Evolutionary conservation across 352 stramenopile species (phyloP), one percentile per base, ranked within the genome.

Genomic region (Paralagenidium karlingii): DNA sequence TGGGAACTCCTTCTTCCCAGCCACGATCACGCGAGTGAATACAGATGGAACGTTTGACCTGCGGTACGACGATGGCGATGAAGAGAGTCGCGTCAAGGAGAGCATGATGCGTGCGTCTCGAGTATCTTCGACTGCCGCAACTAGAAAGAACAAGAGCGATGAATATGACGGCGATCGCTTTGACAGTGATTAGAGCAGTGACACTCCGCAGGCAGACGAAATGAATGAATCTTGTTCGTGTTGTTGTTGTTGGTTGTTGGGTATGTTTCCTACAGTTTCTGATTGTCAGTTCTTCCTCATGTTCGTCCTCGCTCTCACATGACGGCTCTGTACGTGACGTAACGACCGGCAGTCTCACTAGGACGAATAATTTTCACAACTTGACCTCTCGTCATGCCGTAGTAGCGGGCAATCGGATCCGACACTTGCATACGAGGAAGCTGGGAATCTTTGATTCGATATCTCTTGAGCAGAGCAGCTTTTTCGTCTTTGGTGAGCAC

Each of bases 281-380:
- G 22, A 37, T 37, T 19, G n/a, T 19, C 8, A 19, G 10, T 19
- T 9, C 31, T 9, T 37, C 43, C 31, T 38, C 12, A 18, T 12
- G 44, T n/a, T n/a, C n/a, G n/a, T n/a, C n/a, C n/a, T n/a, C n/a
- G n/a, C n/a, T 44, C 42, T 74, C 96, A 99, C 69, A 98, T 96
- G 61, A 97, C 96, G 52, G 98, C 93, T 38, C 96, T 80, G 74
- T 99, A 99, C 4, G 96, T 99, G 22, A 99, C 94, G 68, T 99
- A 99, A 18, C 96, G 84, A 12, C 96, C 96, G 31, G 96, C 96
- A 27, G 96, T 99, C 65, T 99, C 96, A 55, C 78, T 97, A 12
- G 94, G 94, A 51, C 96, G 82, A 62, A 99, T 98, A 69, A 99
- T 99, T 68, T 99, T 99, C 26, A 99, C 96, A 29, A 99, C 96